These are phyloP conservation scores for Xylariales sp. DNA, from an alignment of 2,329 filamentous ascomycete genomes.

Conservation along the genomic window DNA sequence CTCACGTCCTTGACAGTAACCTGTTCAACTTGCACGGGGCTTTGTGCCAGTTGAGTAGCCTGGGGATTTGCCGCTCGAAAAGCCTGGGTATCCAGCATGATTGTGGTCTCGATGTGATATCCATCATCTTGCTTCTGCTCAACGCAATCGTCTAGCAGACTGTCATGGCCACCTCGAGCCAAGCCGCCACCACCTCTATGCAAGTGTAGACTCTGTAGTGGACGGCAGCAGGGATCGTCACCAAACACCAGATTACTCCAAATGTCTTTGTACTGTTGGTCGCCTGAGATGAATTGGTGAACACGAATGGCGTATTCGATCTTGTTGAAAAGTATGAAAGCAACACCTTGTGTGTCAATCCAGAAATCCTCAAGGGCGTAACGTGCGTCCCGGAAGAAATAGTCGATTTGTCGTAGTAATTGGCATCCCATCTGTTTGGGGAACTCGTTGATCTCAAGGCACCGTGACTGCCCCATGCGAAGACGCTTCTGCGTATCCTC, in stretches of 20 bases:
- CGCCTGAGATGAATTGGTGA: background rate
- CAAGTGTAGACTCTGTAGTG: background rate
- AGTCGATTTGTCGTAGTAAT: background rate
- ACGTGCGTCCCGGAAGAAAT: background rate
- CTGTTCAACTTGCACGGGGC: no score
- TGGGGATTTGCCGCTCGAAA: no score
- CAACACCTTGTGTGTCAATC: background rate
- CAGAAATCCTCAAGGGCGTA: slow-evolving; percentile 8
- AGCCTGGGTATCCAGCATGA: no score
- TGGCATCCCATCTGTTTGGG: background rate
- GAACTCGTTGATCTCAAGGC: slow-evolving; percentile 2
- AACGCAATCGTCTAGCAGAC: background rate
- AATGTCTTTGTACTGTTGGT: background rate
- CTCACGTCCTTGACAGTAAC: no score
- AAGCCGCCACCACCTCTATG: background rate
- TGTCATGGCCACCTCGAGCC: background rate
- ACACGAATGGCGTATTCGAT: slow-evolving; percentile 9
- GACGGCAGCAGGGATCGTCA: slow-evolving; percentile 8
- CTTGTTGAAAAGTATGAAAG: slow-evolving; percentile 5
- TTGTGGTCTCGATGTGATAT: background rate
- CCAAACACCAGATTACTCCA: background rate
- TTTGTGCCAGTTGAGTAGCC: no score
- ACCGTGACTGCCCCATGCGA: slow-evolving; percentile 1
- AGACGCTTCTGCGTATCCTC: no score
- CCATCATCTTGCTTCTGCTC: background rate